phyloP scores from a whole-genome alignment of 768 basidiomycete species.

The Crassisporium funariophilum region DNA sequence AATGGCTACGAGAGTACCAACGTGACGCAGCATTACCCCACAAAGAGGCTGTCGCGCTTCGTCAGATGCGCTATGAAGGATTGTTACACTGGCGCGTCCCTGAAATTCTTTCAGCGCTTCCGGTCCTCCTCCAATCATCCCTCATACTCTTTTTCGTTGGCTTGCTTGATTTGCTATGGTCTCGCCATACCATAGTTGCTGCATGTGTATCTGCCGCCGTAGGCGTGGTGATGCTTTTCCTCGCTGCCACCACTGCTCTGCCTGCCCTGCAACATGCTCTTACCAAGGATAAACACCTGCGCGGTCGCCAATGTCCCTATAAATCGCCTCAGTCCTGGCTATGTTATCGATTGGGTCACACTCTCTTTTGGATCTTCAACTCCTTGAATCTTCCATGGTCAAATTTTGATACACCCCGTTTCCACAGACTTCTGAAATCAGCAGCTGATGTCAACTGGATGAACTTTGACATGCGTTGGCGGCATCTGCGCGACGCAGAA shows the following conservation, averaged over 20 bases:
- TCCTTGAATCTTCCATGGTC: conserved; percentile 25
- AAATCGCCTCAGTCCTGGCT: conserved; percentile 37
- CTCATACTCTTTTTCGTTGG: conserved; percentile 29
- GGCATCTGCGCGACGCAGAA: conserved; percentile 28
- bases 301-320: conserved; percentile 31
- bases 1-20: conserved; percentile 31
- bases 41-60: conserved; percentile 27
- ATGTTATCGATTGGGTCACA: conserved; percentile 24
- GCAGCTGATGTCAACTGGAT: conserved; percentile 29
- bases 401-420: conserved; percentile 22
- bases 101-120: conserved; percentile 25
- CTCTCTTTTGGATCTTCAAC: conserved; percentile 21
- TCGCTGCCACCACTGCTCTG: conserved; percentile 25
- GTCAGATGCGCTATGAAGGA: conserved; percentile 30
- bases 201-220: conserved; percentile 18
- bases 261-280: conserved; percentile 31
- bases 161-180: conserved; percentile 28
- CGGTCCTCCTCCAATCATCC: conserved; percentile 25
- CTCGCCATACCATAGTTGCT: conserved; percentile 21
- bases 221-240: conserved; percentile 24
- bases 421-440: conserved; percentile 29
- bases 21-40: conserved; percentile 26
- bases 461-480: conserved; percentile 33
- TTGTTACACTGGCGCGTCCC: conserved; percentile 28
- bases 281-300: conserved; percentile 24